phyloP scores from a whole-genome alignment of 768 basidiomycete genomes.

The Leccinum arenicola region DNA sequence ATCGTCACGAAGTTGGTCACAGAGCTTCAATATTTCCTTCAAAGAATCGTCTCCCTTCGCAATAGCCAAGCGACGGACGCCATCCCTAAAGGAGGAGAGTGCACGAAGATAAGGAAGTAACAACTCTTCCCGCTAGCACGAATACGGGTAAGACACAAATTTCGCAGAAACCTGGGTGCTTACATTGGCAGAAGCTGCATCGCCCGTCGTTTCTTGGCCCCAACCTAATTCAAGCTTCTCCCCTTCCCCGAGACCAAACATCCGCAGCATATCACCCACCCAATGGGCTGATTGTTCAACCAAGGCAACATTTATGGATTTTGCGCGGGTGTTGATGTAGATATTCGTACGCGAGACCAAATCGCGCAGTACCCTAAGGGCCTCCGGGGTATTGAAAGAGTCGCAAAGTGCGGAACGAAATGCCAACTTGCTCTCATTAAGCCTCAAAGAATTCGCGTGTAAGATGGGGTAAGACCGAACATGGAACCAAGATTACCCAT shows the following conservation, averaged over 20 bases:
- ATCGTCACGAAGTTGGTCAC: slow-evolving; percentile 84
- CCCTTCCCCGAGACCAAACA: slow-evolving; percentile 78
- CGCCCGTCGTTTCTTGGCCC: slow-evolving; percentile 60
- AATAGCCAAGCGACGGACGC: slow-evolving; percentile 81
- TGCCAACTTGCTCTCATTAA: slow-evolving; percentile 67
- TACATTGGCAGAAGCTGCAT: slow-evolving; percentile 36
- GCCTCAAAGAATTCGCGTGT: slow-evolving; percentile 40
- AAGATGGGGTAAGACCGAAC: slow-evolving; percentile 10
- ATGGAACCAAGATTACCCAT: slow-evolving; percentile 43
- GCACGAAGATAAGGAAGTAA: slow-evolving; percentile 86
- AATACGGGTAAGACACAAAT: not conserved
- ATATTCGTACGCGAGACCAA: slow-evolving; percentile 84
- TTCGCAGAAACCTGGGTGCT: slow-evolving; percentile 34
- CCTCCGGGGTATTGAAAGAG: slow-evolving; percentile 93
- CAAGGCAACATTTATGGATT: slow-evolving; percentile 56
- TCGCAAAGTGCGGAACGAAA: slow-evolving; percentile 91
- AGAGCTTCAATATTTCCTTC: slow-evolving; percentile 81
- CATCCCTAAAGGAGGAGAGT: slow-evolving; percentile 89
- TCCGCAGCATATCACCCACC: slow-evolving; percentile 70
- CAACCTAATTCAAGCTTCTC: slow-evolving; percentile 74
- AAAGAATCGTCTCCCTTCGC: slow-evolving; percentile 59
- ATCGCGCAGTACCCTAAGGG: slow-evolving; percentile 72
- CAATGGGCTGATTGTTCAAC: slow-evolving; percentile 65
- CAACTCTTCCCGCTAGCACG: slow-evolving; percentile 69
- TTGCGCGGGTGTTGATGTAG: slow-evolving; percentile 73